Conservation (phyloP, 176 grass and related monocot genomes). For the Oryza meyeriana region DNA sequence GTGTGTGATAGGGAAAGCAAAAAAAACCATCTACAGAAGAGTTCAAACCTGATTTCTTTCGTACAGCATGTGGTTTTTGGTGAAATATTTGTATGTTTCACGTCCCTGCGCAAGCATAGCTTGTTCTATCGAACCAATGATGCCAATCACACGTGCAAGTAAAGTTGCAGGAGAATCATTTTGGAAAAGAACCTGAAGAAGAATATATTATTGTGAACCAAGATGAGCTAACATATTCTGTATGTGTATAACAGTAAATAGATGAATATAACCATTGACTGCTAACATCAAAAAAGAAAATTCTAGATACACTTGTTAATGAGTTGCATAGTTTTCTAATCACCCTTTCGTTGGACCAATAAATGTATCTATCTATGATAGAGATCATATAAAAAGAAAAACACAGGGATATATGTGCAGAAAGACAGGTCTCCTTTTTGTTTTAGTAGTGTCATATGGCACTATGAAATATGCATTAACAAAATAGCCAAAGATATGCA, state of each 20-base stretch:
- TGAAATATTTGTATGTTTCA: constrained; percentile 98
- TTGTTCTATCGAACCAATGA: constrained; percentile 91
- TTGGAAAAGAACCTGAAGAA: constrained; percentile 90
- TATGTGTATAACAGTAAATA: not conserved
- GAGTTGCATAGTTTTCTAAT: not conserved
- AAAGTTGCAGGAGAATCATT: constrained; percentile 98
- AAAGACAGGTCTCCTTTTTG: not conserved
- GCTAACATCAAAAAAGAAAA: not conserved
- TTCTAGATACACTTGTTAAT: not conserved
- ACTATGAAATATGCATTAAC: not conserved
- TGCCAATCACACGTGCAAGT: constrained; percentile 89
- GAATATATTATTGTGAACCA: not conserved
- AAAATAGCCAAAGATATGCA: not conserved
- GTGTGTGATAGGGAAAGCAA: not conserved
- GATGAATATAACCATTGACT: not conserved
- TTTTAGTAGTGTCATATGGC: not conserved
- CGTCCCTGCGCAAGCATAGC: constrained; percentile 93
- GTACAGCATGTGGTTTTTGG: constrained; percentile 97
- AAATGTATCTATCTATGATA: not conserved
- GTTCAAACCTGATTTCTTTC: constrained; percentile 95
- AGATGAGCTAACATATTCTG: constrained; percentile 11
- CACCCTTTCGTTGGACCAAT: not conserved
- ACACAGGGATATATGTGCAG: not conserved
- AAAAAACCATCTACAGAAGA: not conserved
- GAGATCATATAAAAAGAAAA: not conserved